phyloP scores from a whole-genome alignment of 2,329 filamentous ascomycete species.

The Talaromyces amestolkiae region DNA sequence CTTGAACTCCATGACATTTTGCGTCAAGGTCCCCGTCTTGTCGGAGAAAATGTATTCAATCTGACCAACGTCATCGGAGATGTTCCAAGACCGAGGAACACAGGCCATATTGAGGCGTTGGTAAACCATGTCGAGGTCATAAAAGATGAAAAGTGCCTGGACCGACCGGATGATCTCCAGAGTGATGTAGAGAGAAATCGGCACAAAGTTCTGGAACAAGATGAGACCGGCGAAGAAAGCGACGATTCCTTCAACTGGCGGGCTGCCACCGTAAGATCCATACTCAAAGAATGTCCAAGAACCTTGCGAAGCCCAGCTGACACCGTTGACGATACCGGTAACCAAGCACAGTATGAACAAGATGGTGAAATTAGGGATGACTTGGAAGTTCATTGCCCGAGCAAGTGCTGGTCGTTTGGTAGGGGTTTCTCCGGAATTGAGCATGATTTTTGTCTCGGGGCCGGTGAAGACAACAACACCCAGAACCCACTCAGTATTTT shows the following conservation, averaged over 20 bases:
- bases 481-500: slow-evolving; percentile 94
- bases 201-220: slow-evolving; percentile 96
- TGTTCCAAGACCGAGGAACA: slow-evolving; percentile 97
- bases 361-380: slow-evolving; percentile 92
- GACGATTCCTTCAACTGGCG: slow-evolving; percentile 83
- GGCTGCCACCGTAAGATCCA: slow-evolving; percentile 72
- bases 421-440: slow-evolving; percentile 93
- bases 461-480: slow-evolving; percentile 93
- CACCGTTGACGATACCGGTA: slow-evolving; percentile 78
- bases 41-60: slow-evolving; percentile 99
- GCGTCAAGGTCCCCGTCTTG: slow-evolving; percentile 85
- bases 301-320: slow-evolving; percentile 72
- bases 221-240: slow-evolving; percentile 96
- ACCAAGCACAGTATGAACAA: slow-evolving; percentile 86
- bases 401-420: slow-evolving; percentile 90
- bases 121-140: slow-evolving; percentile 95
- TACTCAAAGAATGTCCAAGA: slow-evolving; percentile 82
- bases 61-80: slow-evolving; percentile 94
- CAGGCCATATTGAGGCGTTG: slow-evolving; percentile 90
- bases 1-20: slow-evolving; percentile 99
- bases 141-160: slow-evolving; percentile 97
- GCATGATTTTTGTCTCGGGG: slow-evolving; percentile 98
- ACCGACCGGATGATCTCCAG: slow-evolving; percentile 91
- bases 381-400: slow-evolving; percentile 93
- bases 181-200: slow-evolving; percentile 96